Evolutionary conservation across 805 yeast genomes (phyloP), one percentile per base, ranked within the genome.

Genomic region (Hanseniaspora taiwanica): DNA sequence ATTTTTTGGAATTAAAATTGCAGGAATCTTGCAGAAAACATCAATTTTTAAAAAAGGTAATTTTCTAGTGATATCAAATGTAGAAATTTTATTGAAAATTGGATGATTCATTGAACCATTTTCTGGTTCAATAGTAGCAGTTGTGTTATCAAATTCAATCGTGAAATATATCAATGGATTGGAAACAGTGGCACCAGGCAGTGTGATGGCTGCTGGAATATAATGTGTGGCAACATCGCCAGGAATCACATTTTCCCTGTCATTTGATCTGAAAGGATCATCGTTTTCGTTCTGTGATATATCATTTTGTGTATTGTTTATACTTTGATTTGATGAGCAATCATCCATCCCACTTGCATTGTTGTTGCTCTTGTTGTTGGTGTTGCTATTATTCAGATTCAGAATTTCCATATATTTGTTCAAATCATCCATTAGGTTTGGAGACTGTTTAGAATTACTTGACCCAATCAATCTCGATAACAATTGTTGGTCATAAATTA

Each of bases 61-160:
- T 32, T 69, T 68, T 45, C 79, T 67, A 3, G 81, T 72, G 31
- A 87, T 93, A 69, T 91, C 99, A 54, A 91, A 91, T 3, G 87
- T 76, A 13, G 94, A 81, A 9, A 85, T 85, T 50, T 82, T 82
- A 58, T 86, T 91, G 76, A 94, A 91, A 14, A 74, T 73, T 1
- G 96, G 89, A 42, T 70, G 66, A 34, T 73, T 72, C 44, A 85
- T 75, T 0, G 94, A 74, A 31, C 95, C 96, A 40, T 81, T 74
- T 21, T 78, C 74, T 2, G 97, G 91, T 49, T 86, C 94, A 38
- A 89, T 76, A 13, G 86, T 72, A 47, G 91, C 80, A 48, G 87
- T 91, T 38, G 89, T 85, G 60, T 91, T 91, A 62, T 91, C 99
- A 56, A 86, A 89, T 60, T 91, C 99, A 35, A 91, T 69, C 2